Evolutionary conservation across 768 basidiomycete genomes (phyloP).

Genomic region (Lactifluus rugatus): DNA sequence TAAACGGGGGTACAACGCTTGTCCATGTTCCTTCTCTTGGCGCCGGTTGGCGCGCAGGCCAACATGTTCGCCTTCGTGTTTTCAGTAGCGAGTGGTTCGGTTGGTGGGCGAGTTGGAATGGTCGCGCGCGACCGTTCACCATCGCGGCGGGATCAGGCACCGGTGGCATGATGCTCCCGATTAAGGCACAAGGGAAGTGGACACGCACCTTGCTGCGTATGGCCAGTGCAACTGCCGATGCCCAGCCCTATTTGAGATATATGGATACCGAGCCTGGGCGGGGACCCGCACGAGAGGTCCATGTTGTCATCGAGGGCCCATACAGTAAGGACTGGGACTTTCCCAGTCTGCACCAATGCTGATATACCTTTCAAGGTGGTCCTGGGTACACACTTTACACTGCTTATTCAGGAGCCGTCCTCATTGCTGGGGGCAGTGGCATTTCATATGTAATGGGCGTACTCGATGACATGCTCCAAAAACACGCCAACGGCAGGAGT

Average conservation of each 20-base stretch:
- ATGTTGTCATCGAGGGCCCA: conserved; percentile 44
- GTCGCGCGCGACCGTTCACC: conserved; percentile 30
- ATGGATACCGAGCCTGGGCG: conserved; percentile 5
- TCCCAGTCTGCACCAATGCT: not conserved
- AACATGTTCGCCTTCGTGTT: conserved; percentile 47
- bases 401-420: conserved; percentile 43
- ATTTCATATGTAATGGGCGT: conserved; percentile 45
- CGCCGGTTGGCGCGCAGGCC: conserved; percentile 49
- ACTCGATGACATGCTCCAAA: conserved; percentile 44
- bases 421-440: conserved; percentile 53
- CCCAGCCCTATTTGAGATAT: conserved; percentile 20
- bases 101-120: conserved; percentile 22
- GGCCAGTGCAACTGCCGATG: conserved; percentile 30
- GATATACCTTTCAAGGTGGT: conserved; percentile 27
- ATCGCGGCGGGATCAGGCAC: conserved; percentile 36
- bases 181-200: conserved; percentile 44
- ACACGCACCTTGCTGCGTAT: conserved; percentile 35
- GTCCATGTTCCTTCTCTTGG: conserved; percentile 37
- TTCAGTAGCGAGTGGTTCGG: conserved; percentile 32
- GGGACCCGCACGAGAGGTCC: conserved; percentile 22
- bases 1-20: conserved; percentile 33
- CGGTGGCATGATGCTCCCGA: conserved; percentile 40
- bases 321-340: conserved; percentile 30
- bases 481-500: conserved; percentile 28
- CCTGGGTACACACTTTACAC: conserved; percentile 37